Conservation (phyloP, 805 yeast species). For the Nakazawaea ernobii region DNA sequence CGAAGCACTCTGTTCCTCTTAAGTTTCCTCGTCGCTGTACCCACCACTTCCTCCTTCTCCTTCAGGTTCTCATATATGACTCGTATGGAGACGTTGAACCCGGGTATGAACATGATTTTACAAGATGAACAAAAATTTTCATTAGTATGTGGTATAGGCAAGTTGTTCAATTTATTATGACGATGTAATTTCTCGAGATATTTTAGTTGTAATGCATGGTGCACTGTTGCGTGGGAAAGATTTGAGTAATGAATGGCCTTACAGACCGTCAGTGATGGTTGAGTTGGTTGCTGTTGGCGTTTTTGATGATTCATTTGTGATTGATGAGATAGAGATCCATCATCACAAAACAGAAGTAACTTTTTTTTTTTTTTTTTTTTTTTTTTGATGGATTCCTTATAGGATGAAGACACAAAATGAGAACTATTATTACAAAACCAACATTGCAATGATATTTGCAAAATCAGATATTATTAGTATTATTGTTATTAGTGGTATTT, state of each 20-base stretch:
- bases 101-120: conserved; percentile 16
- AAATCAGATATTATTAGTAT: no score
- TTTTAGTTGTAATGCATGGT: not conserved
- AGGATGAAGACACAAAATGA: not conserved
- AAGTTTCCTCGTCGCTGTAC: not conserved
- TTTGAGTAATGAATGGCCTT: conserved; percentile 5
- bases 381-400: no score
- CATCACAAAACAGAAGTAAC: no score
- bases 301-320: no score
- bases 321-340: no score
- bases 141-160: conserved; percentile 10
- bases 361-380: no score
- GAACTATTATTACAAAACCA: not conserved
- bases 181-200: not conserved
- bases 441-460: not conserved
- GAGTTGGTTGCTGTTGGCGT: not conserved
- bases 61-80: conserved; percentile 3
- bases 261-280: not conserved
- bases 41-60: not conserved
- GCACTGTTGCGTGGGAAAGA: not conserved
- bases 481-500: not conserved
- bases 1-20: conserved; percentile 11
- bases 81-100: conserved; percentile 15
- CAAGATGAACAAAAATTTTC: conserved; percentile 15
- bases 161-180: not conserved